Conservation (phyloP, 164 flowering plant species). For the Tetracentron sinense region DNA sequence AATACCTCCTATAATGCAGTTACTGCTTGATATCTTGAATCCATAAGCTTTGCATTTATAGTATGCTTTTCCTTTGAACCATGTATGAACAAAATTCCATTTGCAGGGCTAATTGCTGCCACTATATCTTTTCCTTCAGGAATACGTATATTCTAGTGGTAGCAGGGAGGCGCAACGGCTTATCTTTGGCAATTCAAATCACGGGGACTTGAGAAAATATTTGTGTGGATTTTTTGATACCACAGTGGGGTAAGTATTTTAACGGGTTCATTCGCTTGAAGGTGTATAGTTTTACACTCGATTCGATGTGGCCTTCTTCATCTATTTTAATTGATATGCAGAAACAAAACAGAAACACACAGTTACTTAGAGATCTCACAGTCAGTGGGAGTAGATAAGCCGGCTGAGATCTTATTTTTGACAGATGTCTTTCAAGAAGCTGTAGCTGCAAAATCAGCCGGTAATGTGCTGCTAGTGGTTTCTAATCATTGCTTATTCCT, state of each 20-base stretch:
- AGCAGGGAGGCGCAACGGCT: constrained; percentile 97
- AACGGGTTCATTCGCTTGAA: background rate
- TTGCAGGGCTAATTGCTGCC: background rate
- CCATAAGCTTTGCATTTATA: too few species aligned
- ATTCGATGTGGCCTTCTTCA: background rate
- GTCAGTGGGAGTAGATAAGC: constrained; percentile 80
- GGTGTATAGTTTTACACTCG: background rate
- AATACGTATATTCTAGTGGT: constrained; percentile 95
- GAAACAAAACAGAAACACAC: constrained; percentile 71
- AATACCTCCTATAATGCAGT: too few species aligned
- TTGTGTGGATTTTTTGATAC: constrained; percentile 88
- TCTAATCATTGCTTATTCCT: background rate
- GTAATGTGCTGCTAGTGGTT: constrained; percentile 26
- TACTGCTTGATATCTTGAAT: too few species aligned
- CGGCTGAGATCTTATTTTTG: constrained; percentile 73
- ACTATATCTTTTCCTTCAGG: constrained; percentile 36
- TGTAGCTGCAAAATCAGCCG: constrained; percentile 86
- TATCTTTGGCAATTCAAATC: constrained; percentile 74
- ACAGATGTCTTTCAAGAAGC: constrained; percentile 95
- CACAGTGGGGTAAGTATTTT: constrained; percentile 60
- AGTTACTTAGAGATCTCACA: constrained; percentile 74
- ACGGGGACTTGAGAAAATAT: constrained; percentile 86
- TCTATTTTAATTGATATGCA: constrained; percentile 18
- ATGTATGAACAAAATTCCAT: background rate
- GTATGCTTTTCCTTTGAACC: background rate